A percentile compares a stretch with the other conserved stretches of the same genome.
Evolutionary conservation across 1,284 basidiomycete genomes (phyloP).

Genomic region (Puccinia horiana): DNA sequence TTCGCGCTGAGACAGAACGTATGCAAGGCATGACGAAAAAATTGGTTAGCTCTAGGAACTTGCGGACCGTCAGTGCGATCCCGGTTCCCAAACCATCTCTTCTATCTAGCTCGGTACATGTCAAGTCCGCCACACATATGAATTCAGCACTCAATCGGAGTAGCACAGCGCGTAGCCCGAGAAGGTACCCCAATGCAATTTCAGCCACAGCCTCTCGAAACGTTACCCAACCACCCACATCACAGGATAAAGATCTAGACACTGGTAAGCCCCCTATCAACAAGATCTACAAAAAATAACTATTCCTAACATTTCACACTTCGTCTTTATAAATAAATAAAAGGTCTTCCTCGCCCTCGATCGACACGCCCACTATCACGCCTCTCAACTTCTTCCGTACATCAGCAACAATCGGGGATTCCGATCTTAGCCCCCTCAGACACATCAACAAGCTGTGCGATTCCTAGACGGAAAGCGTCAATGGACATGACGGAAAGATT

Average conservation of each 20-base stretch:
- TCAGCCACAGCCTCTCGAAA: background rate
- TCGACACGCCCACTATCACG: slow-evolving; percentile 36
- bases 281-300: background rate
- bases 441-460: background rate
- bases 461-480: slow-evolving; percentile 36
- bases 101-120: background rate
- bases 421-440: background rate
- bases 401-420: slow-evolving; percentile 1
- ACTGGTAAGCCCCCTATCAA: background rate
- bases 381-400: slow-evolving; percentile 6
- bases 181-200: background rate
- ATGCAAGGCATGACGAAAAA: slow-evolving; percentile 49
- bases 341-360: slow-evolving; percentile 6
- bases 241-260: slow-evolving; percentile 16
- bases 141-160: slow-evolving; percentile 13
- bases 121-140: background rate
- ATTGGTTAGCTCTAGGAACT: slow-evolving; percentile 43
- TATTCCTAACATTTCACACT: background rate
- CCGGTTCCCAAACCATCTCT: slow-evolving; percentile 33
- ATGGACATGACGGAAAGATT: slow-evolving; percentile 25
- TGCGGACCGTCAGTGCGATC: slow-evolving; percentile 32
- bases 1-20: slow-evolving; percentile 45
- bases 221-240: slow-evolving; percentile 2
- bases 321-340: background rate
- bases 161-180: background rate